Evolutionary conservation across 352 stramenopile species (phyloP), one percentile per base, ranked within the genome.

Genomic region (Phytopythium montanum): DNA sequence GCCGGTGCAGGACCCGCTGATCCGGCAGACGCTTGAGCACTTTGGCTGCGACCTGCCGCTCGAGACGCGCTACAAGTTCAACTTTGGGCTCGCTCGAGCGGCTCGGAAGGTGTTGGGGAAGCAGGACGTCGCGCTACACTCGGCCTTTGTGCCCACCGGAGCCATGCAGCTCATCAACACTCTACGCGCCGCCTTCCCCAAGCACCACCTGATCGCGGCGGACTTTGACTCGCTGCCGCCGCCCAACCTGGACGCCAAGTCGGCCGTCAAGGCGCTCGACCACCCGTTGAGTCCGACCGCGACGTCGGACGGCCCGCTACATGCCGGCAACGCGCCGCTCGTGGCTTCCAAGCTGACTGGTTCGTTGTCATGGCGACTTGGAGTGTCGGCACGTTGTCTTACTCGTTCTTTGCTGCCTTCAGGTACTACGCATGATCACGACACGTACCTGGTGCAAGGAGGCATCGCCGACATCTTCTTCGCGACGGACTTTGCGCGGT

Each of bases 381-480:
- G 2, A 4, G n/a, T 21, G 38, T 7, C 38, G 29, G 0, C 26
- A 38, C 9, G 6, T n/a, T 21, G 48, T 44, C 42, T 49, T 1
- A 49, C 4, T 6, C 12, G 19, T 33, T 10, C n/a, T 19, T n/a
- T 12, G 21, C 0, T 29, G 5, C 13, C 9, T 23, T 12, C 57
- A 86, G 83, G 82, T 34, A 67, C 71, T 45, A 94, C 87, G 10
- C 64, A 87, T 28, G 90, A 97, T 56, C 86, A 97, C 64, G 81
- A 90, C 60, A 96, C 87, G 49, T 97, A 97, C 58, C 64, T 97
- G 13, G 81, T 95, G 29, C 67, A 90, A 62, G 79, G 83, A 13
- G 88, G 88, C 36, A 86, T 92, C 26, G 87, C 88, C 19, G 90
- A 97, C 54, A 95, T 97, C 31, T 97, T 97, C 69, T 97, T 97